Percentiles rank a stretch among this genome's conserved stretches.
Evolutionary conservation across 305 asterid genomes (phyloP).

Genomic region (Plantago coronopus): DNA sequence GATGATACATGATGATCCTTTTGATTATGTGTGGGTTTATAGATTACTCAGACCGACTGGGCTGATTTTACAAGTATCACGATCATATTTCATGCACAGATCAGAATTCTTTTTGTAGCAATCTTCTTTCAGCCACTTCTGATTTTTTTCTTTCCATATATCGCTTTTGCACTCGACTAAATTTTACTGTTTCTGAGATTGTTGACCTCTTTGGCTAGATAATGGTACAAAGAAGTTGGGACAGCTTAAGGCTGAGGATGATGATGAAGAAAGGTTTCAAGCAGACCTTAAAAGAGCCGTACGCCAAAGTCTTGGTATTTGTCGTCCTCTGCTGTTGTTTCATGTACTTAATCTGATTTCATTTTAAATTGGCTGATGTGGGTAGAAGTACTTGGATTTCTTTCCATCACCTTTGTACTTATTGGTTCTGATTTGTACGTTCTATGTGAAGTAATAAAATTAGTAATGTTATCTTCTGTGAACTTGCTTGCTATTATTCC

Average conservation of each 20-base stretch:
- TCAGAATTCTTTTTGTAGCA: conserved; percentile 4
- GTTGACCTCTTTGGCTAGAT: conserved; percentile 32
- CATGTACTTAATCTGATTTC: background rate
- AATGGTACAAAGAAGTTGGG: conserved; percentile 55
- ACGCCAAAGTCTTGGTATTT: conserved; percentile 82
- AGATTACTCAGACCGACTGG: conserved; percentile 8
- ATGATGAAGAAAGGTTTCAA: conserved; percentile 90
- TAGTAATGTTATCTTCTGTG: no score
- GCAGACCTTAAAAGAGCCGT: conserved; percentile 89
- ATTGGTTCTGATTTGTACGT: no score
- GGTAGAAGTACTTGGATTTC: no score
- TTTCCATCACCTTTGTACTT: no score
- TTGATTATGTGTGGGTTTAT: background rate
- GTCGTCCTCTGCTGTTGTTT: conserved; percentile 15
- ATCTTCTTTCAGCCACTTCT: conserved; percentile 1
- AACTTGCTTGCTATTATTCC: no score
- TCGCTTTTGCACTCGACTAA: conserved; percentile 6
- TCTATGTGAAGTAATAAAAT: no score
- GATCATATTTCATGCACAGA: conserved; percentile 12
- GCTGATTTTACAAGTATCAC: conserved; percentile 11
- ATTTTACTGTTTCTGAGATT: conserved; percentile 22
- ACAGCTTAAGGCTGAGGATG: conserved; percentile 72
- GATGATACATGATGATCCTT: conserved; percentile 5
- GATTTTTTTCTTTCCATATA: conserved; percentile 3
- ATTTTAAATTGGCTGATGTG: no score